phyloP scores from a whole-genome alignment of 192 early-diverging fungal genomes.

The Backusella liffmaniae region DNA sequence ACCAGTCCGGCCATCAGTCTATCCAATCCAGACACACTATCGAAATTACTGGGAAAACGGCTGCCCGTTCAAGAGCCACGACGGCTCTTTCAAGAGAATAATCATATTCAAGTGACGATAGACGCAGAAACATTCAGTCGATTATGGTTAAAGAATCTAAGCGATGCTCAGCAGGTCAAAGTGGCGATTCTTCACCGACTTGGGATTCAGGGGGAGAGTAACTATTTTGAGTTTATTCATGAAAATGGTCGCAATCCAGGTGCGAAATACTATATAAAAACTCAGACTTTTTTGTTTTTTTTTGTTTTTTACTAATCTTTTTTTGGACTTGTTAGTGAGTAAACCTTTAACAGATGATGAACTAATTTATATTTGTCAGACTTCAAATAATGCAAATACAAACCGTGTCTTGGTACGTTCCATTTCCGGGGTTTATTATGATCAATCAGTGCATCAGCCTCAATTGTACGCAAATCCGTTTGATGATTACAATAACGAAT shows the following conservation, averaged over 20 bases:
- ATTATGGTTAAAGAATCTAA: not conserved
- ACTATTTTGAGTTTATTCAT: slow-evolving; percentile 10
- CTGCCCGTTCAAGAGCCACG: not conserved
- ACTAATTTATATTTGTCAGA: slow-evolving; percentile 25
- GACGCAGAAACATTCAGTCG: slow-evolving; percentile 20
- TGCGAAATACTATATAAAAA: not conserved
- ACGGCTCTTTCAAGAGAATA: not conserved
- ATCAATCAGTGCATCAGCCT: not conserved
- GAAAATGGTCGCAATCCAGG: slow-evolving; percentile 13
- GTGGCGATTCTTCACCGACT: slow-evolving; percentile 5
- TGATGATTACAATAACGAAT: not conserved
- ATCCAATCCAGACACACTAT: not conserved
- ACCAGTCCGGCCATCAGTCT: not conserved
- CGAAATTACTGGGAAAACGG: not conserved
- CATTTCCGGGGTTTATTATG: not conserved
- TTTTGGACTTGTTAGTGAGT: not conserved
- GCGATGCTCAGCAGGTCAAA: slow-evolving; percentile 8
- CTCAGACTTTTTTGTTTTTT: not conserved
- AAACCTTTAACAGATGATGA: slow-evolving; percentile 17
- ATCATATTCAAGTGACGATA: slow-evolving; percentile 13
- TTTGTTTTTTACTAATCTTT: not conserved
- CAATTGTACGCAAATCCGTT: not conserved
- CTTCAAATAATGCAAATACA: slow-evolving; percentile 19
- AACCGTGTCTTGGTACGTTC: slow-evolving; percentile 24
- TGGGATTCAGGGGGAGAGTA: not conserved